Percentiles rank a stretch among this genome's conserved stretches.
phyloP scores from a whole-genome alignment of 768 basidiomycete species.

The Galerina sulciceps region DNA sequence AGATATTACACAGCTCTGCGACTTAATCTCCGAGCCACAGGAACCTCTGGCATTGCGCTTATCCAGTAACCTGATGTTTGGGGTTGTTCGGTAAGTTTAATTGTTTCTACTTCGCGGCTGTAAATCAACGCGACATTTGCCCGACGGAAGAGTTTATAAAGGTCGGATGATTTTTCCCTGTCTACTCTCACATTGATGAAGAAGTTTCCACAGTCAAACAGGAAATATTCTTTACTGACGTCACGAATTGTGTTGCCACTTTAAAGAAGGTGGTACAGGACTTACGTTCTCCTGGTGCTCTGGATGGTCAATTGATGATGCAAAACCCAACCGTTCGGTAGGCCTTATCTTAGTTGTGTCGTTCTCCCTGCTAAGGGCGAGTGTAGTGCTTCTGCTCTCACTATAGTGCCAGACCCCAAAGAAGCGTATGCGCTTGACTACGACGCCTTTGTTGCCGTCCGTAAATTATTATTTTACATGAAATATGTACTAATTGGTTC shows the following conservation, averaged over 20 bases:
- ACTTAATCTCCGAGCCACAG: conserved; percentile 77
- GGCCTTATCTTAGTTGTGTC: neutral
- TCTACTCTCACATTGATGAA: neutral
- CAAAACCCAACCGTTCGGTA: conserved; percentile 68
- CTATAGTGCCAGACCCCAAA: conserved; percentile 54
- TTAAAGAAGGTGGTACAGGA: conserved; percentile 83
- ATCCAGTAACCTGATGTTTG: conserved; percentile 89
- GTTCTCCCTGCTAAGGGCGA: neutral
- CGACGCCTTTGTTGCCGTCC: conserved; percentile 66
- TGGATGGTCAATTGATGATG: conserved; percentile 69
- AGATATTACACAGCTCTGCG: conserved; percentile 82
- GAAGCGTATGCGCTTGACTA: conserved; percentile 58
- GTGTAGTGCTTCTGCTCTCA: conserved; percentile 53
- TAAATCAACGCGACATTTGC: neutral
- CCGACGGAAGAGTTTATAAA: conserved; percentile 43
- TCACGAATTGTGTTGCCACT: conserved; percentile 74
- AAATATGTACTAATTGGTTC: neutral
- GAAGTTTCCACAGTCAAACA: conserved; percentile 64
- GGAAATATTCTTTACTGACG: conserved; percentile 82
- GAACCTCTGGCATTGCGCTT: conserved; percentile 88
- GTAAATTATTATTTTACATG: conserved; percentile 22
- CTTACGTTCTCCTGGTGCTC: conserved; percentile 46
- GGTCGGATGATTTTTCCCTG: conserved; percentile 25
- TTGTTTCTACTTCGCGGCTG: neutral
- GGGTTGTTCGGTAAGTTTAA: conserved; percentile 73